Evolutionary conservation across 768 basidiomycete species (phyloP), one percentile per base, ranked within the genome.

Genomic region (Suillus occidentalis): DNA sequence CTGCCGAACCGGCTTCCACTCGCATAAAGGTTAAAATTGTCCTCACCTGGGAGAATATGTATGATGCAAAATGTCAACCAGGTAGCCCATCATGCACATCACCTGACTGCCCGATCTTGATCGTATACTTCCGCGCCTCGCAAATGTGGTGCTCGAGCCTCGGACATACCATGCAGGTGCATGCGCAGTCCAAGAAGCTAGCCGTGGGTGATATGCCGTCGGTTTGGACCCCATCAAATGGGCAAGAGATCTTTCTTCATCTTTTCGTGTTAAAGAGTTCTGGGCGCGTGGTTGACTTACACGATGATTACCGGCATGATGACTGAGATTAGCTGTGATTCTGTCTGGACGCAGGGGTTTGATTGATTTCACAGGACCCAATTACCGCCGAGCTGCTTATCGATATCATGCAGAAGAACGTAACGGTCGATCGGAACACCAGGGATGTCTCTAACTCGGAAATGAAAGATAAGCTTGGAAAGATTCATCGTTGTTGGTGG

Each of bases 301-400:
- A 55, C 12, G 10, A 55, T 55, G 53, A 55, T 55, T 36, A 55
- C 20, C 10, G 20, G 34, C 31, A 55, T 55, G 18, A 20, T 20
- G 53, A n/a, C 53, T 55, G 53, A 55, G 34, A 55, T 20, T 55
- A 28, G 31, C 53, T 55, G 53, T n/a, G 53, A 55, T 12, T 36
- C 53, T 12, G 31, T 31, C 53, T 36, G 34, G 34, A 34, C 53
- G 34, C 53, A 34, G 53, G n/a, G 12, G 20, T 55, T 36, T 34
- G 20, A 55, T 55, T 55, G 31, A 34, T 55, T 3, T 55, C 31
- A 55, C 53, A 55, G 31, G 34, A 36, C 20, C 34, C 20, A n/a
- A 55, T 36, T 34, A n/a, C 34, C 31, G 53, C 53, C 34, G 31
- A 36, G 34, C 34, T 55, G 31, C 53, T 55, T 55, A 55, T 55